Evolutionary conservation across 805 yeast genomes (phyloP).

Genomic region (Wickerhamiella brachini): DNA sequence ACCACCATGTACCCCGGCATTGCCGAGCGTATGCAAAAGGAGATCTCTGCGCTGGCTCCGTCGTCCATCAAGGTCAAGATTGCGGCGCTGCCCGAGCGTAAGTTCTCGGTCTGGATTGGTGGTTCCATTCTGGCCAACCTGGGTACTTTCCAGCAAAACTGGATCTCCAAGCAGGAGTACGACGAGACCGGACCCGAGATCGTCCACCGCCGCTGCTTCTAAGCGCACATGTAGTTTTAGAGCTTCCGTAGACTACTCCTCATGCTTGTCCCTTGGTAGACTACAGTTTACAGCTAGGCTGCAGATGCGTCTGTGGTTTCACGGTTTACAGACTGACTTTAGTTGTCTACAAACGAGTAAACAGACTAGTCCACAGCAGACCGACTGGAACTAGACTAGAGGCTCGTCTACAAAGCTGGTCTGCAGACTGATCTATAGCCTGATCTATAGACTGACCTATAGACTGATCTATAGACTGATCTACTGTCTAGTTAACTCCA

Average conservation of each 20-base stretch:
- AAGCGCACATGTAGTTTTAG: constrained; percentile 23
- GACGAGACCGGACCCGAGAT: constrained; percentile 99
- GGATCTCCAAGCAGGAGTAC: constrained; percentile 99
- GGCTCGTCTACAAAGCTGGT: too few species aligned
- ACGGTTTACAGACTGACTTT: too few species aligned
- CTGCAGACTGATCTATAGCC: too few species aligned
- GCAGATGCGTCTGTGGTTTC: too few species aligned
- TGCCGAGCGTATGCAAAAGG: constrained; percentile 99
- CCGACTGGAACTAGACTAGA: too few species aligned
- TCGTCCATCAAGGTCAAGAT: constrained; percentile 99
- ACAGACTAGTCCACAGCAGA: too few species aligned
- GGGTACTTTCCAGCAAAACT: constrained; percentile 99
- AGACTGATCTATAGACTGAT: too few species aligned
- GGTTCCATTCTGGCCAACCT: constrained; percentile 98
- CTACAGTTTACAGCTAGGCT: too few species aligned
- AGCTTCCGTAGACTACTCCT: not conserved
- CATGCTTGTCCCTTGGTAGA: not conserved
- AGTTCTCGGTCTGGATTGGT: constrained; percentile 99
- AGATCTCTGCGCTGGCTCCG: constrained; percentile 98
- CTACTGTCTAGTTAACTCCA: too few species aligned
- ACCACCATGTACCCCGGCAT: constrained; percentile 99
- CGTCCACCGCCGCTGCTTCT: constrained; percentile 92
- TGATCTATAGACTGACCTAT: too few species aligned
- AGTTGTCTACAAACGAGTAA: too few species aligned
- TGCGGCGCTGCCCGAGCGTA: constrained; percentile 98